A percentile compares a stretch with the other conserved stretches of the same genome.
Evolutionary conservation across 169 alveolate genomes (phyloP).

Genomic region (Cryptosporidium bovis): DNA sequence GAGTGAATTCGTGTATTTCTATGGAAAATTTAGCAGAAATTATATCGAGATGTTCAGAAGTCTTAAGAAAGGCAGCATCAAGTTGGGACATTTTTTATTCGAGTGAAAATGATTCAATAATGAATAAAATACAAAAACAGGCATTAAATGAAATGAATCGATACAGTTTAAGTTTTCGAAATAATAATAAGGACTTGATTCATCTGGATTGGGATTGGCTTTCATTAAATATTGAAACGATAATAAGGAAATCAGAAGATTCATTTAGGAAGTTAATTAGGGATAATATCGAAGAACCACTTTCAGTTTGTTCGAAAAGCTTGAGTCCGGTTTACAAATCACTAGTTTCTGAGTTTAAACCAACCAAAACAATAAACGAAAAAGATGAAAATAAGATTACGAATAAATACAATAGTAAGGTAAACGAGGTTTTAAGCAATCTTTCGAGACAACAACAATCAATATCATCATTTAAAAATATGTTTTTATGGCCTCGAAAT

Average conservation of each 20-base stretch:
- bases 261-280: neutral
- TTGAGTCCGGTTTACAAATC: constrained; percentile 26
- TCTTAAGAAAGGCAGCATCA: constrained; percentile 51
- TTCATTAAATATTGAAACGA: neutral
- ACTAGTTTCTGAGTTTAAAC: constrained; percentile 1
- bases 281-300: constrained; percentile 20
- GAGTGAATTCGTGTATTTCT: neutral
- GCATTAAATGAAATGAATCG: constrained; percentile 12
- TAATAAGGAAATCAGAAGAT: neutral
- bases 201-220: constrained; percentile 59
- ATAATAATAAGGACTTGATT: constrained; percentile 17
- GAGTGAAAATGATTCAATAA: constrained; percentile 1
- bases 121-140: constrained; percentile 22
- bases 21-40: constrained; percentile 16
- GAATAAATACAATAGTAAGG: constrained; percentile 3
- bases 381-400: constrained; percentile 8
- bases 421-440: constrained; percentile 28
- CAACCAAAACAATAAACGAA: neutral
- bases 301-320: constrained; percentile 34
- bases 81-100: constrained; percentile 56
- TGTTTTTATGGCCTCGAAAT: constrained; percentile 67
- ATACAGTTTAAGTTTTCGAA: neutral
- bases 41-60: constrained; percentile 43
- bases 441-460: constrained; percentile 15
- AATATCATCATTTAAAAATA: constrained; percentile 19